Conservation (phyloP, 2,329 filamentous ascomycete genomes). For the Alternaria sp. region DNA sequence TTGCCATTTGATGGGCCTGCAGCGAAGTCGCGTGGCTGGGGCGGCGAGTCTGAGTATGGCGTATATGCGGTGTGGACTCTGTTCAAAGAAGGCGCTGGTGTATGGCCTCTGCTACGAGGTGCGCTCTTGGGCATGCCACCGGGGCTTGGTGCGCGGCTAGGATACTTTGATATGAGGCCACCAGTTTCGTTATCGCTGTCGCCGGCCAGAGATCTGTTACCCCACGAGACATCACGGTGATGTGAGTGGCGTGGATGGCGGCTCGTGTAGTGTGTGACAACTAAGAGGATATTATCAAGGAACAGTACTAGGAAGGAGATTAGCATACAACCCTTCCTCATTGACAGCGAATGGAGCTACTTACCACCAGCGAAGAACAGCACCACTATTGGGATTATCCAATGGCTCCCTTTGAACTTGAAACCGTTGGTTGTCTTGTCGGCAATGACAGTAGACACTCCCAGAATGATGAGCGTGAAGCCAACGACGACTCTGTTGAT, state of each 20-base stretch:
- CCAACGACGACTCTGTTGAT: conserved; percentile 36
- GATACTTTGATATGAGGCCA: conserved; percentile 13
- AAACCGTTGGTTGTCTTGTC: conserved; percentile 32
- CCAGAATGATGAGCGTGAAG: conserved; percentile 31
- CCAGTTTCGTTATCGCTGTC: conserved; percentile 3
- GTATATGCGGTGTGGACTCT: conserved; percentile 14
- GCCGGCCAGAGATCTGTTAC: conserved; percentile 8
- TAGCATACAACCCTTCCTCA: background rate
- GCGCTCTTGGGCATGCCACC: background rate
- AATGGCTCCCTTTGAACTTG: conserved; percentile 33
- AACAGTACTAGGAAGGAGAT: conserved; percentile 19
- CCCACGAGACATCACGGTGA: conserved; percentile 17
- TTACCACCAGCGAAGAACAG: conserved; percentile 28
- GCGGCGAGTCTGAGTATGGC: conserved; percentile 14
- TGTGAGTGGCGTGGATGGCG: conserved; percentile 16
- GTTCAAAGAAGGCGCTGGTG: conserved; percentile 4
- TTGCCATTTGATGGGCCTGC: background rate
- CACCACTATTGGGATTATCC: conserved; percentile 35
- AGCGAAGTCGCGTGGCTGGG: background rate
- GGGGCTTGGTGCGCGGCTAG: conserved; percentile 6
- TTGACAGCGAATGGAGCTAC: background rate
- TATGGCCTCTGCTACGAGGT: background rate
- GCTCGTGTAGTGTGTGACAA: conserved; percentile 17
- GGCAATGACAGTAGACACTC: conserved; percentile 26
- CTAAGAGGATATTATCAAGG: conserved; percentile 27